Conservation (phyloP, 352 stramenopile genomes). For the Lagenidium giganteum region DNA sequence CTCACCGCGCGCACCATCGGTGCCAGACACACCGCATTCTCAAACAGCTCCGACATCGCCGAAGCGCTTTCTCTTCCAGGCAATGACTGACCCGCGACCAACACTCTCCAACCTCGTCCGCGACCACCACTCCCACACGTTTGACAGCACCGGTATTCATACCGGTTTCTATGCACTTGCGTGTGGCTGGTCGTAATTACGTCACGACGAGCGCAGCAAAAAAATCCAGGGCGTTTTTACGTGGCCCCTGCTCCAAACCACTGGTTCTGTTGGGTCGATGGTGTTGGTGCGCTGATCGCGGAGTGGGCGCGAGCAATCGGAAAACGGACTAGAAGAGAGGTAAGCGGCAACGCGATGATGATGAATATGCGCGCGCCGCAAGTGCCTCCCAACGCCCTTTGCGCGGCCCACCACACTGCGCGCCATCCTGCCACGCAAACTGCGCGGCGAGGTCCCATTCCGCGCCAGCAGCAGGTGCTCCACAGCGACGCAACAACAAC, state of each 20-base stretch:
- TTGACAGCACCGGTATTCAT: too few species aligned
- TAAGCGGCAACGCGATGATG: constrained; percentile 19
- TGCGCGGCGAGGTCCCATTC: too few species aligned
- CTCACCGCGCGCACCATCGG: constrained; percentile 95
- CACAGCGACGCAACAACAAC: too few species aligned
- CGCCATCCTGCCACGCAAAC: too few species aligned
- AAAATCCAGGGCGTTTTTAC: constrained; percentile 8
- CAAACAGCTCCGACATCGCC: constrained; percentile 60
- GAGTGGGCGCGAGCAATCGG: constrained; percentile 36
- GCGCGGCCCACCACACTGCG: too few species aligned
- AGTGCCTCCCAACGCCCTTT: background rate
- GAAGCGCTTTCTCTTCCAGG: constrained; percentile 5
- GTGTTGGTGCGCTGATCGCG: background rate
- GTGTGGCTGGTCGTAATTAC: too few species aligned
- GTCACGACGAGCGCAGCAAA: too few species aligned
- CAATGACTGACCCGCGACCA: background rate
- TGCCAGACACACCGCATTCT: constrained; percentile 77
- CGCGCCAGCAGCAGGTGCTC: too few species aligned
- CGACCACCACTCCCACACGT: background rate
- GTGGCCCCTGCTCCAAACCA: constrained; percentile 13
- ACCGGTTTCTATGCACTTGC: too few species aligned
- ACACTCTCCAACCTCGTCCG: background rate
- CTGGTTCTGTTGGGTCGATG: constrained; percentile 23
- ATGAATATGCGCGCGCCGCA: background rate
- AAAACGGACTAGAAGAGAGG: constrained; percentile 88